These are phyloP conservation scores for Saturnispora gosingensis DNA, from an alignment of 805 yeast species.

Conservation along the genomic window DNA sequence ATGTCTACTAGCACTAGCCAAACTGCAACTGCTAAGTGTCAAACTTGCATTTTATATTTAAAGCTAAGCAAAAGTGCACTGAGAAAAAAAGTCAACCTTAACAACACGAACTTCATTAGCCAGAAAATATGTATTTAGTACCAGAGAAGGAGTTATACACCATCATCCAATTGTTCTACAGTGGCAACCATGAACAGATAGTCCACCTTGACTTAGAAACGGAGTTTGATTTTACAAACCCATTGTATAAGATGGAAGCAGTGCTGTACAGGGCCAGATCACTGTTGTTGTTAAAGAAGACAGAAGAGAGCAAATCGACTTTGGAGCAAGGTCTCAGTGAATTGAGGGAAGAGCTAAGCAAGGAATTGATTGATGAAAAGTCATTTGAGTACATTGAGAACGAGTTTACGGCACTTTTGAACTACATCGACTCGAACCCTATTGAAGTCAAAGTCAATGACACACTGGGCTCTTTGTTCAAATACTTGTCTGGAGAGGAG, in stretches of 20 bases:
- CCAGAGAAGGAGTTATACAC: conserved; percentile 24
- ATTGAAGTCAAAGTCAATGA: neutral
- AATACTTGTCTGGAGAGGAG: neutral
- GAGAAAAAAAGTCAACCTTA: neutral
- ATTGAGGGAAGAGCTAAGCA: neutral
- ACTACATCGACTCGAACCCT: conserved; percentile 11
- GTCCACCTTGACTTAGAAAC: conserved; percentile 14
- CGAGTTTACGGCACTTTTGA: conserved; percentile 14
- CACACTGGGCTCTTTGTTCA: neutral
- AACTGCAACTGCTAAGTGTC: too few relatives aligned
- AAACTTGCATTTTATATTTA: too few relatives aligned
- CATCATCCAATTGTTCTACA: conserved; percentile 23
- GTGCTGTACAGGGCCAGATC: conserved; percentile 21
- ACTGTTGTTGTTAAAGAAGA: neutral
- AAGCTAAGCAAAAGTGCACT: neutral
- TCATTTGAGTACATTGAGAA: conserved; percentile 8
- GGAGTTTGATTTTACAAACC: conserved; percentile 21
- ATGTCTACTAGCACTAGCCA: too few relatives aligned
- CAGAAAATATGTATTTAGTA: conserved; percentile 12
- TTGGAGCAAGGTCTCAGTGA: too few relatives aligned
- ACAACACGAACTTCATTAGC: neutral
- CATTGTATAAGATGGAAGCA: conserved; percentile 20
- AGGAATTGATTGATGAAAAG: neutral
- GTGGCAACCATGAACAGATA: conserved; percentile 19
- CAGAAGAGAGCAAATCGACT: neutral